Evolutionary conservation across 1,139 yeast genomes (phyloP), one percentile per base, ranked within the genome.

Genomic region (Diutina rugosa): DNA sequence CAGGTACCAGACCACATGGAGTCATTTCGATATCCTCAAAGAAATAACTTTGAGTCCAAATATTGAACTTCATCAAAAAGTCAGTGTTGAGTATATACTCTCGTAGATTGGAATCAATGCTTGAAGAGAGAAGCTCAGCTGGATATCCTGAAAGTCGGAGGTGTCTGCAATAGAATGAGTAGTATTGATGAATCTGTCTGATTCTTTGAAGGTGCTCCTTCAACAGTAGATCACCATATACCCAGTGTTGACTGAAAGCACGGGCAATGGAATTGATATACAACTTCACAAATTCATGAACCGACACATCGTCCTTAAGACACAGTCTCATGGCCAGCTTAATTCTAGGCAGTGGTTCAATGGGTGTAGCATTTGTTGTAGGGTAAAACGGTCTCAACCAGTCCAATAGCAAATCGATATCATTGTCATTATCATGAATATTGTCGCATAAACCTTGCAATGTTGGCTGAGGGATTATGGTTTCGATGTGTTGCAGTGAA

Each of bases 381-480:
- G 73, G 72, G 57, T 67, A 68, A 56, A 61, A 69, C 4, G 77
- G 75, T 56, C 64, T 64, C 45, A 76, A 65, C 78, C 78, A 76
- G 56, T 73, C 63, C 10, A 77, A 65, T 10, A 76, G 64, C 47
- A 71, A 66, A 44, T 69, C 69, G 12, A 75, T 65, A 59, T 77
- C 81, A 60, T 74, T 76, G 59, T 76, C 79, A n/a, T 71, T 63
- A 46, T 76, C 78, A 16, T 64, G 57, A 21, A 56, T 58, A 6
- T 58, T 60, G 12, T 56, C 56, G 32, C 56, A 49, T 10, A 61
- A 56, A 46, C 60, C 61, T 7, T 57, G 32, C 9, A 61, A 59
- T 6, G 57, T 56, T 29, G 56, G 60, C 4, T 56, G 53, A 3
- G 62, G 62, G 3, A 54, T 55, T 26, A 56, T 56, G 6, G 55